Conservation (phyloP, 73 alveolate genomes). For the Paramecium pentaurelia region DNA sequence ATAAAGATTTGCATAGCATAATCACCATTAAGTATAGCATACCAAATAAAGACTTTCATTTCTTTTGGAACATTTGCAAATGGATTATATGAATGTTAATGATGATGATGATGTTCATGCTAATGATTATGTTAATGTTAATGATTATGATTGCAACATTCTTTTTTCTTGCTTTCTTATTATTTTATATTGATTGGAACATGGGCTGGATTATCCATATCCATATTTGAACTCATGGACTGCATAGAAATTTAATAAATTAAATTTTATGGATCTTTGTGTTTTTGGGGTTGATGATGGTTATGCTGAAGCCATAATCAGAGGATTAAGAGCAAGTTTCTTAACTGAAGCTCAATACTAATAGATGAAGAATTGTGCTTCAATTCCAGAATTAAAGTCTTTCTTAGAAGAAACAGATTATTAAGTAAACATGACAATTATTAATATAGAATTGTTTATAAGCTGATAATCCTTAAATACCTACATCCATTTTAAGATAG, state of each 20-base stretch:
- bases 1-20: not conserved
- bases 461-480: constrained; percentile 46
- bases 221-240: not conserved
- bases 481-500: constrained; percentile 66
- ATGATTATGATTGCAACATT: not conserved
- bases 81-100: not conserved
- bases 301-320: constrained; percentile 93
- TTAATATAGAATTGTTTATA: constrained; percentile 31
- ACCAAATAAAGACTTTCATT: not conserved
- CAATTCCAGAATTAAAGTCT: constrained; percentile 58
- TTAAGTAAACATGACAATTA: not conserved
- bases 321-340: constrained; percentile 97
- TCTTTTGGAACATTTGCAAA: not conserved
- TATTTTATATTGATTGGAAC: not conserved
- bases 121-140: not conserved
- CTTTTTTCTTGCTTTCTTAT: not conserved
- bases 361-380: constrained; percentile 83
- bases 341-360: constrained; percentile 88
- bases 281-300: constrained; percentile 96
- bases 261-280: constrained; percentile 75
- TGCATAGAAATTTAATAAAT: not conserved
- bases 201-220: not conserved
- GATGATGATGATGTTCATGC: not conserved
- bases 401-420: constrained; percentile 64
- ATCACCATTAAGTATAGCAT: not conserved